These are phyloP conservation scores for Leucoagaricus sp. DNA, from an alignment of 1,284 basidiomycete genomes.

Conservation along the genomic window DNA sequence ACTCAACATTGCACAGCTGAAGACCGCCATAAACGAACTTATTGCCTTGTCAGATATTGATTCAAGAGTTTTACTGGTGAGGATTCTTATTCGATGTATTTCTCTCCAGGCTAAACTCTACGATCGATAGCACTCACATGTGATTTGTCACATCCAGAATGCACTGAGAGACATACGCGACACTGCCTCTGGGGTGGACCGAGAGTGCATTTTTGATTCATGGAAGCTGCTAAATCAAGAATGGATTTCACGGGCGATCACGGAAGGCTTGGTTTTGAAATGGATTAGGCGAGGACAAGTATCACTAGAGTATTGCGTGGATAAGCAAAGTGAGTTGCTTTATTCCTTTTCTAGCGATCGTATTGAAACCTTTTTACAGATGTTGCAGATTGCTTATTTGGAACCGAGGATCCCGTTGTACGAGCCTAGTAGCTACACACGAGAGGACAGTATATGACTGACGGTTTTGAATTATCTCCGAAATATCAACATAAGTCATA, in stretches of 20 bases:
- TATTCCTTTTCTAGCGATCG: no score
- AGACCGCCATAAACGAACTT: no score
- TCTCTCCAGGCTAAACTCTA: no score
- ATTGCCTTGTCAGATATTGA: background rate
- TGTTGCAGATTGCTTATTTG: no score
- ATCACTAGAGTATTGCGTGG: background rate
- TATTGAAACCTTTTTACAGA: no score
- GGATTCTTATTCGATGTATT: no score
- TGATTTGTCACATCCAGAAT: background rate
- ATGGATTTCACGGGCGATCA: background rate
- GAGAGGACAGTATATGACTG: no score
- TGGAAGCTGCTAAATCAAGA: background rate
- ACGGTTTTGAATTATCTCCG: no score
- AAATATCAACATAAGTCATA: no score
- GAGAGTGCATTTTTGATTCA: background rate
- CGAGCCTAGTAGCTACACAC: no score
- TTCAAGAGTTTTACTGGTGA: background rate
- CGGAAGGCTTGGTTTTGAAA: background rate
- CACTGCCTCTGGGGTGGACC: background rate
- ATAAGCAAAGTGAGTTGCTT: conserved; percentile 3
- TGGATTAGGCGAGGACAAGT: background rate
- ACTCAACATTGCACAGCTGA: no score
- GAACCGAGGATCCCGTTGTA: no score
- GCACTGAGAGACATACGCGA: background rate
- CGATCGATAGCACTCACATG: background rate